Evolutionary conservation across 1,284 basidiomycete genomes (phyloP), one percentile per base, ranked within the genome.

Genomic region (Spongiforma sp.): DNA sequence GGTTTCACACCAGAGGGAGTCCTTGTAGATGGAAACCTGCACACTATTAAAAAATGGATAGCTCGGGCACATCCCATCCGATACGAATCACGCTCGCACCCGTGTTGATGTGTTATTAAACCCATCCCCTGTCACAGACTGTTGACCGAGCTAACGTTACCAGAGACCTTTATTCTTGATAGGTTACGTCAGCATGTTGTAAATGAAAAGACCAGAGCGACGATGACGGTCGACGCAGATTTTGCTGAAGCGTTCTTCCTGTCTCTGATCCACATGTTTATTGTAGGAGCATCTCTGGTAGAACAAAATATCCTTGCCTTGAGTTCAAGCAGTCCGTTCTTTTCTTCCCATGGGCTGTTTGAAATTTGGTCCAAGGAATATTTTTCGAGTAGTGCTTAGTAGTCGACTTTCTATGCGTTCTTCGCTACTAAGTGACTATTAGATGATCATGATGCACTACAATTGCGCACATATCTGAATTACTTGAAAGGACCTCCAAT

Each of bases 361-460:
- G 89, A 89, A 93, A 93, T 93, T 93, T 81, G 86, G 89, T 77
- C 79, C 85, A 83, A 85, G 89, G 83, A 79, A 93, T 83, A 92
- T 79, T 37, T 39, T 37, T n/a, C n/a, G n/a, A n/a, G n/a, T n/a
- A n/a, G n/a, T n/a, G n/a, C n/a, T n/a, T n/a, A n/a, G n/a, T n/a
- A n/a, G n/a, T n/a, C n/a, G n/a, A n/a, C n/a, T n/a, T n/a, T n/a
- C n/a, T n/a, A n/a, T n/a, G n/a, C n/a, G n/a, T n/a, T n/a, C n/a
- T n/a, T n/a, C n/a, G n/a, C n/a, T n/a, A n/a, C n/a, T n/a, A n/a
- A n/a, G n/a, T n/a, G n/a, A n/a, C n/a, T n/a, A n/a, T n/a, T n/a
- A n/a, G n/a, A n/a, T n/a, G n/a, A n/a, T n/a, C n/a, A n/a, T n/a
- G n/a, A n/a, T n/a, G n/a, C n/a, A n/a, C n/a, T n/a, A n/a, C n/a